phyloP scores from a whole-genome alignment of 2,329 filamentous ascomycete genomes.

The Penicillium oxalicum region DNA sequence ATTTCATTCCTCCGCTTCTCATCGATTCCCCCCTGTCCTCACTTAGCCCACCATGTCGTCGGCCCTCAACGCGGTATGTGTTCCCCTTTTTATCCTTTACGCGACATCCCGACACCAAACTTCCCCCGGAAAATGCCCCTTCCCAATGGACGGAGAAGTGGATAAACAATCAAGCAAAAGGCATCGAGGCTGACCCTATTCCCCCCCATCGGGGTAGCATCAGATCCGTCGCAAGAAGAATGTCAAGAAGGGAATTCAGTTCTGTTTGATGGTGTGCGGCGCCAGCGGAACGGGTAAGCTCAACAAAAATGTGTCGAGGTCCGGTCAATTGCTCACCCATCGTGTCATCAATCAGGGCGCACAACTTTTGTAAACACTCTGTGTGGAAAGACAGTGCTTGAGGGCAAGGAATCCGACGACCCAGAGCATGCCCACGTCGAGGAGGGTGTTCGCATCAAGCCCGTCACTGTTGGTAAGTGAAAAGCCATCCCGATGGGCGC shows the following conservation, averaged over 20 bases:
- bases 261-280: slow-evolving; percentile 99
- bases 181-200: slow-evolving; percentile 16
- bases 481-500: slow-evolving; percentile 1
- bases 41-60: slow-evolving; percentile 45
- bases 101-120: slow-evolving; percentile 17
- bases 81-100: slow-evolving; percentile 24
- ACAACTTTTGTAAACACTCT: slow-evolving; percentile 99
- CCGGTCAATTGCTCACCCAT: slow-evolving; percentile 14
- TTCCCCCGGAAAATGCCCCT: slow-evolving; percentile 1
- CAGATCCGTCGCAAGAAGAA: slow-evolving; percentile 99
- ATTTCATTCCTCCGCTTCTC: slow-evolving; percentile 15
- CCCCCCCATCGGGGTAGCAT: slow-evolving; percentile 51
- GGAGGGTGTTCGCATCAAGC: slow-evolving; percentile 97
- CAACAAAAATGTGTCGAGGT: slow-evolving; percentile 5
- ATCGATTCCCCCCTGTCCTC: slow-evolving; percentile 15
- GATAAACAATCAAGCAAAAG: slow-evolving; percentile 6
- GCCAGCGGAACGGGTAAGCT: slow-evolving; percentile 87
- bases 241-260: slow-evolving; percentile 99
- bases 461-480: slow-evolving; percentile 83
- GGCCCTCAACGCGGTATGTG: slow-evolving; percentile 49
- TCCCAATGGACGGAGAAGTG: no score
- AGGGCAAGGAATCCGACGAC: slow-evolving; percentile 90
- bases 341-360: slow-evolving; percentile 56
- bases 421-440: slow-evolving; percentile 81
- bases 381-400: slow-evolving; percentile 86